Conservation (phyloP, 805 yeast genomes). For the Kodamaea kaohsiungensis region DNA sequence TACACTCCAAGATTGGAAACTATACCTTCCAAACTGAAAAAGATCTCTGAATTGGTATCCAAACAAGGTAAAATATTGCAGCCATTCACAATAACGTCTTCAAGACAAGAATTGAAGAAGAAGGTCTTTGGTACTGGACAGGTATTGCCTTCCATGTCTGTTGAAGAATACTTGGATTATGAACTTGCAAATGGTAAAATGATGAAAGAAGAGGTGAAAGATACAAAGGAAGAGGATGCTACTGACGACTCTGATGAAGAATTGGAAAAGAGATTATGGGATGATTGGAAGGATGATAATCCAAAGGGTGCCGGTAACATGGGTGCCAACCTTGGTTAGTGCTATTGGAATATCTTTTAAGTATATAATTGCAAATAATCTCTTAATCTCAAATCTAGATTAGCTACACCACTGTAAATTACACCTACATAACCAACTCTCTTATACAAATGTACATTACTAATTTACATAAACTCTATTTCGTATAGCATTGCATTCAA, state of each 20-base stretch:
- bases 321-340: constrained; percentile 42
- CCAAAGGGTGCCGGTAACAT: constrained; percentile 92
- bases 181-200: constrained; percentile 87
- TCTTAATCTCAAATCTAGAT: too few relatives aligned
- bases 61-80: constrained; percentile 75
- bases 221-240: constrained; percentile 40
- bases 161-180: constrained; percentile 86
- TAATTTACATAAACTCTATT: background rate
- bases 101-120: constrained; percentile 54
- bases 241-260: constrained; percentile 60
- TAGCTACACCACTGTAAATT: too few relatives aligned
- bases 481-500: background rate
- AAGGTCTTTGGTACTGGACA: constrained; percentile 92
- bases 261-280: constrained; percentile 84
- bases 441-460: background rate
- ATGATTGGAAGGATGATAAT: constrained; percentile 84
- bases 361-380: too few relatives aligned
- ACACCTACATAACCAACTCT: too few relatives aligned
- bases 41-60: constrained; percentile 47
- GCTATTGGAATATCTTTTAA: background rate
- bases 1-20: constrained; percentile 68
- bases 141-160: constrained; percentile 87
- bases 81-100: constrained; percentile 74
- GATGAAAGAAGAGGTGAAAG: constrained; percentile 48
- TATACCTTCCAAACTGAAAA: constrained; percentile 23